These are phyloP conservation scores for Colletotrichum kahawae DNA, from an alignment of 2,329 filamentous ascomycete species.

Conservation along the genomic window DNA sequence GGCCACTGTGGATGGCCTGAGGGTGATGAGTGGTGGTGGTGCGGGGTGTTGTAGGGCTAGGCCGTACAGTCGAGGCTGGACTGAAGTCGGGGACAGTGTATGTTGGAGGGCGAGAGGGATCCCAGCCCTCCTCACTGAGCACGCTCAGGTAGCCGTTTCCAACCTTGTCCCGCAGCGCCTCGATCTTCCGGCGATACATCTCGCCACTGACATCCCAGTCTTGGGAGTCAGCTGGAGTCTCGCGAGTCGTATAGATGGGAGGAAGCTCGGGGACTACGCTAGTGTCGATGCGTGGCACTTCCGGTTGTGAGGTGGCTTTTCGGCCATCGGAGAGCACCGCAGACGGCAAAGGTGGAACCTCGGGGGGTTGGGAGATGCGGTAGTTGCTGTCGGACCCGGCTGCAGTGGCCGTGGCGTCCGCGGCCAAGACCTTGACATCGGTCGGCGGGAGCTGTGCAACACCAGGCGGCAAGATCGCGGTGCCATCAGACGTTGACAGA, in stretches of 20 bases:
- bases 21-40: slow-evolving; percentile 35
- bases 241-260: slow-evolving; percentile 34
- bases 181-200: slow-evolving; percentile 86
- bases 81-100: slow-evolving; percentile 44
- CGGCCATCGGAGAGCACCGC: slow-evolving; percentile 36
- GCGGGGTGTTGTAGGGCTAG: slow-evolving; percentile 39
- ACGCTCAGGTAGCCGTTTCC: slow-evolving; percentile 88
- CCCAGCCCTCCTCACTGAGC: slow-evolving; percentile 78
- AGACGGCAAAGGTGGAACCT: slow-evolving; percentile 37
- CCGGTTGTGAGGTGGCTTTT: slow-evolving; percentile 33
- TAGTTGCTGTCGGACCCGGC: slow-evolving; percentile 41
- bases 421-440: slow-evolving; percentile 12
- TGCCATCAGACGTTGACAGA: slow-evolving; percentile 58
- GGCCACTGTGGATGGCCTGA: slow-evolving; percentile 58
- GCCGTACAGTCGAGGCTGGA: slow-evolving; percentile 39
- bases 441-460: not conserved
- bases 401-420: slow-evolving; percentile 3
- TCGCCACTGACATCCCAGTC: slow-evolving; percentile 76
- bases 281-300: slow-evolving; percentile 45
- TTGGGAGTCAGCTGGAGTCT: slow-evolving; percentile 38
- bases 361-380: slow-evolving; percentile 47
- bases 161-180: slow-evolving; percentile 82
- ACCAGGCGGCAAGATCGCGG: slow-evolving; percentile 4
- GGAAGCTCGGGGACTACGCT: slow-evolving; percentile 37
- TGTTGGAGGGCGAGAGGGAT: slow-evolving; percentile 43